Percentiles rank a stretch among this genome's conserved stretches.
phyloP scores from a whole-genome alignment of 495 filamentous ascomycete genomes.

The Penicillium lividum region DNA sequence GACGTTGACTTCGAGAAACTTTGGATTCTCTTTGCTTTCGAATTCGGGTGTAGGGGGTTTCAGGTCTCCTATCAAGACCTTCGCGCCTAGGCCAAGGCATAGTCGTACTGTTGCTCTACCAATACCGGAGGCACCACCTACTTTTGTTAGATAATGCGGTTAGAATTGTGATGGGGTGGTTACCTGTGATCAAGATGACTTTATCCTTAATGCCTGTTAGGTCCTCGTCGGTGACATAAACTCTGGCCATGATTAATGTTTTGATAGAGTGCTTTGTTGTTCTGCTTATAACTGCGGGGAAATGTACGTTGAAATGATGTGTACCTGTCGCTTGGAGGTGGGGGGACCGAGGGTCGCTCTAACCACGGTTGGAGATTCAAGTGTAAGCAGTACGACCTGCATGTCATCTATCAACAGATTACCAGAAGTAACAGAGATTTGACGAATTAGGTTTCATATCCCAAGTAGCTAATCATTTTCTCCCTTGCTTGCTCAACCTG shows the following conservation, averaged over 20 bases:
- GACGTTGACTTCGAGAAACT: conserved; percentile 43
- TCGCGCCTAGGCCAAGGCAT: conserved; percentile 46
- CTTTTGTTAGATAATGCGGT: background rate
- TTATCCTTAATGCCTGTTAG: conserved; percentile 37
- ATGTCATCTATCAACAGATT: no score
- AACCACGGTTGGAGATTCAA: no score
- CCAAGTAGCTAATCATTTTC: conserved; percentile 19
- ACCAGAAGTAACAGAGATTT: background rate
- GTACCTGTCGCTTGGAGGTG: no score
- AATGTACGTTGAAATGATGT: no score
- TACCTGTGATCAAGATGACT: conserved; percentile 53
- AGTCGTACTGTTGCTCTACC: conserved; percentile 47
- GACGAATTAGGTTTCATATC: background rate
- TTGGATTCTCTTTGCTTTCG: conserved; percentile 17
- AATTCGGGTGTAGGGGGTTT: conserved; percentile 27
- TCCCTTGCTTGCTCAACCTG: conserved; percentile 29
- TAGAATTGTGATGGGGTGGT: background rate
- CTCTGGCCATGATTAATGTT: conserved; percentile 7
- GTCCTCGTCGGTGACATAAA: conserved; percentile 17
- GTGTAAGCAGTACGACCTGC: no score
- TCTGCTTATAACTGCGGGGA: no score
- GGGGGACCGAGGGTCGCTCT: no score
- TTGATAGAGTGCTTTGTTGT: no score
- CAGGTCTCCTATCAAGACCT: conserved; percentile 46
- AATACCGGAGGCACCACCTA: conserved; percentile 54